Evolutionary conservation across 805 yeast genomes (phyloP).

Genomic region (Wickerhamiella australiensis): DNA sequence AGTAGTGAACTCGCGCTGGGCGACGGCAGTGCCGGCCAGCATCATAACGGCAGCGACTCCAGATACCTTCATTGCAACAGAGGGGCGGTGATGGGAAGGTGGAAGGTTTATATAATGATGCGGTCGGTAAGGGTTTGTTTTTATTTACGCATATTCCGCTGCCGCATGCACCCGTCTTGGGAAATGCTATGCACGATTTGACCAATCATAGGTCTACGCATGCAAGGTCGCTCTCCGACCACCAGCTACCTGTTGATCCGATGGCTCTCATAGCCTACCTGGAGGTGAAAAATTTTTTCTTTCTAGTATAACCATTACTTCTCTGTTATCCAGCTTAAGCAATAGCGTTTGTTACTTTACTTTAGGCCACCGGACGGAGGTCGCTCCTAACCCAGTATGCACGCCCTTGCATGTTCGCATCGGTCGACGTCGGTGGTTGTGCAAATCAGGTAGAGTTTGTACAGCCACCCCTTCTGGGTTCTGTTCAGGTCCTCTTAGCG

Average conservation of each 20-base stretch:
- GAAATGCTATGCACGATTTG: conserved; percentile 6
- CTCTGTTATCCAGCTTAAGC: not conserved
- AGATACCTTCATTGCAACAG: conserved; percentile 14
- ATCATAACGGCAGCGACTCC: conserved; percentile 15
- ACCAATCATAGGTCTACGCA: conserved; percentile 1
- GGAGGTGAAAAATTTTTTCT: not conserved
- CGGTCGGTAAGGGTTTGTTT: conserved; percentile 13
- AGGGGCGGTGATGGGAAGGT: conserved; percentile 1
- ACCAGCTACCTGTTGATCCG: not conserved
- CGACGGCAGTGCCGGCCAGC: conserved; percentile 21
- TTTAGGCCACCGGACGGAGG: not conserved
- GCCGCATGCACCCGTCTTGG: conserved; percentile 13
- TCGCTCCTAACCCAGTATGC: conserved; percentile 4
- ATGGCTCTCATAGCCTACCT: not conserved
- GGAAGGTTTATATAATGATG: conserved; percentile 12
- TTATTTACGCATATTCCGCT: conserved; percentile 13
- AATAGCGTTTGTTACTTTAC: not conserved
- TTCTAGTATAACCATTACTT: not conserved
- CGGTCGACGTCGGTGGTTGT: conserved; percentile 12
- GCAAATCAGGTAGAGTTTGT: conserved; percentile 10
- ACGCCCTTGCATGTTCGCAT: conserved; percentile 9
- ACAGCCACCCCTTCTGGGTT: conserved; percentile 6
- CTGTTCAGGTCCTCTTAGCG: not conserved
- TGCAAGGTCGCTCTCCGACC: conserved; percentile 10
- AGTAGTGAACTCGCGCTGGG: conserved; percentile 22